Evolutionary conservation across 2,329 filamentous ascomycete species (phyloP).

Genomic region (Neurospora sp.): DNA sequence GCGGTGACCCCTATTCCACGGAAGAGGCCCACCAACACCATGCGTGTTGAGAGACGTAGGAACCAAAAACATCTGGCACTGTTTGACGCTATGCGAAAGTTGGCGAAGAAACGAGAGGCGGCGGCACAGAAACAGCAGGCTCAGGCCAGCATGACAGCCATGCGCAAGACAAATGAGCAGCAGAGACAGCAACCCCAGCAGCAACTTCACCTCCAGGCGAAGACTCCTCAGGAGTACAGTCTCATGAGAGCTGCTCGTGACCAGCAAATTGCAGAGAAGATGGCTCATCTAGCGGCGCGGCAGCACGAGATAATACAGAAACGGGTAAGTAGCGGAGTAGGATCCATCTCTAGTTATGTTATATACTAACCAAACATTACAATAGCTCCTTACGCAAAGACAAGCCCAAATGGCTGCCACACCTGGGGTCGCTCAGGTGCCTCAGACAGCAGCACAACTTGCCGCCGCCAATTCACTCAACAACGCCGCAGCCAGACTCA

Average conservation of each 20-base stretch:
- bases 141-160: constrained; percentile 61
- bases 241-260: constrained; percentile 81
- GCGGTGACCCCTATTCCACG: constrained; percentile 41
- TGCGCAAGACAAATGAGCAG: constrained; percentile 69
- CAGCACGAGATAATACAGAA: constrained; percentile 52
- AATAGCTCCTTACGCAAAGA: constrained; percentile 7
- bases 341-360: constrained; percentile 7
- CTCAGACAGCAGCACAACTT: constrained; percentile 25
- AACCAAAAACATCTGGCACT: constrained; percentile 80
- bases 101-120: constrained; percentile 89
- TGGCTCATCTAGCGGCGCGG: constrained; percentile 45
- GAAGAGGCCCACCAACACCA: constrained; percentile 65
- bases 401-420: constrained; percentile 34
- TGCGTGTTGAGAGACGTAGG: constrained; percentile 77
- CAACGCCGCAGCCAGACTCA: constrained; percentile 28
- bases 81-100: constrained; percentile 89
- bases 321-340: constrained; percentile 34
- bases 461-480: constrained; percentile 21
- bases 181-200: constrained; percentile 25
- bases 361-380: not conserved
- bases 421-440: constrained; percentile 25
- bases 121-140: constrained; percentile 81
- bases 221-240: constrained; percentile 87
- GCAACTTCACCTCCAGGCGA: constrained; percentile 38
- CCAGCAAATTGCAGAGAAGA: constrained; percentile 51